Base-by-base conservation (phyloP, 805 yeast genomes). In the Barnettozyma pratensis region DNA sequence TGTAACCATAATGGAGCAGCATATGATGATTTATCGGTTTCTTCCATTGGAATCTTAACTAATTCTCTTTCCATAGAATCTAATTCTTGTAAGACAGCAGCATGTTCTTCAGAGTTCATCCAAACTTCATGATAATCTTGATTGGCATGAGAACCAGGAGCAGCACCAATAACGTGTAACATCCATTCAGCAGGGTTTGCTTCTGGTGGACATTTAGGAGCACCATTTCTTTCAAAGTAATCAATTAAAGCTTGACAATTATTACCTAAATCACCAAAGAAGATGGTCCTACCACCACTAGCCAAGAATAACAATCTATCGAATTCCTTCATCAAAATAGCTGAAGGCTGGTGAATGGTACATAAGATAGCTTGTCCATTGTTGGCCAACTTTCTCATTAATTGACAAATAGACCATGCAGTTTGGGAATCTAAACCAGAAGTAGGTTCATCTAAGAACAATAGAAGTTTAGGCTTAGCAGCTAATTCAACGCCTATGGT, bases 171-270 rank as follows among this genome's bases (percentile, higher is more conserved):
- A 54, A 83, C 86, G 53, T 85, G 85, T 67, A 89, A 72, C 96
- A 89, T 89, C 94, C 95, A 89, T 70, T 88, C 96, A 11, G 91
- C 92, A 32, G 92, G 94, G 55, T 86, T 86, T 5, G 87, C 89
- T 39, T 73, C 72, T 6, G 72, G 68, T 25, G 91, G 90, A 69
- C 91, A 85, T 47, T 71, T 69, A 28, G 73, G 76, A 39, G 90
- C 79, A 46, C 89, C 90, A 54, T 83, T 65, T 5, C 64, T 62
- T 63, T 85, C 89, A 58, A 85, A 84, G 61, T 85, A 85, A 45
- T 76, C 66, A 49, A 83, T 82, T 70, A 85, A 71, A 4, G 79
- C 72, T 40, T 64, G 60, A 57, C 79, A 81, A 56, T 81, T 76
- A 36, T 74, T 65, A 47, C 92, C 91, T 51, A 83, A 68, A 43